These are phyloP conservation scores for Colletotrichum sp. DNA, from an alignment of 2,329 filamentous ascomycete genomes.

Conservation along the genomic window DNA sequence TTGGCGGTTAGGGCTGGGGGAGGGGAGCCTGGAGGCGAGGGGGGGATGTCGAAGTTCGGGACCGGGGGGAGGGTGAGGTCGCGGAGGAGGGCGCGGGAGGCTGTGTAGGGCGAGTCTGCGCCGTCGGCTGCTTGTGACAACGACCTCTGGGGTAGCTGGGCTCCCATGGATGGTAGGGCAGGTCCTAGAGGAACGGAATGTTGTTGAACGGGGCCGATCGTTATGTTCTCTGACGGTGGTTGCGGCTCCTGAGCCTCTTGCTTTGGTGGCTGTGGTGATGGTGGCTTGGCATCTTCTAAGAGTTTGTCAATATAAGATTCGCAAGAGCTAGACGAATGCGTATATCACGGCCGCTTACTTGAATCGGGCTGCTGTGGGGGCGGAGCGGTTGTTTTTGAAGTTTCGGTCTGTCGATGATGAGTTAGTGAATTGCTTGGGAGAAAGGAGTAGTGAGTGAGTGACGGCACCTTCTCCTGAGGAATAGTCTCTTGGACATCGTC, in stretches of 20 bases:
- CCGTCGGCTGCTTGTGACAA: slow-evolving; percentile 18
- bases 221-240: not conserved
- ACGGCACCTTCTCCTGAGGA: not conserved
- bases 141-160: slow-evolving; percentile 2
- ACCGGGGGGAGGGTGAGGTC: slow-evolving; percentile 76
- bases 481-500: slow-evolving; percentile 32
- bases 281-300: not conserved
- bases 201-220: slow-evolving; percentile 34
- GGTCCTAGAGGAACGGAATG: slow-evolving; percentile 41
- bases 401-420: not conserved
- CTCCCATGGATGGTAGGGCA: slow-evolving; percentile 38
- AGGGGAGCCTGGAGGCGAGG: slow-evolving; percentile 71
- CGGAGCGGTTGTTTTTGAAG: not conserved
- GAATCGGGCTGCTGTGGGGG: not conserved
- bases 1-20: slow-evolving; percentile 63
- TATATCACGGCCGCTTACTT: not conserved
- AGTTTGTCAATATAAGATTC: not conserved
- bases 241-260: not conserved
- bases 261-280: not conserved
- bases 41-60: slow-evolving; percentile 76
- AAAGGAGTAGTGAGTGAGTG: not conserved
- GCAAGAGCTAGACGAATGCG: no score
- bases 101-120: slow-evolving; percentile 70
- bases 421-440: not conserved
- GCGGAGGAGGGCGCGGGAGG: slow-evolving; percentile 67